Evolutionary conservation across 345 rosid genomes (phyloP), one percentile per base, ranked within the genome.

Genomic region (Gossypium australe): DNA sequence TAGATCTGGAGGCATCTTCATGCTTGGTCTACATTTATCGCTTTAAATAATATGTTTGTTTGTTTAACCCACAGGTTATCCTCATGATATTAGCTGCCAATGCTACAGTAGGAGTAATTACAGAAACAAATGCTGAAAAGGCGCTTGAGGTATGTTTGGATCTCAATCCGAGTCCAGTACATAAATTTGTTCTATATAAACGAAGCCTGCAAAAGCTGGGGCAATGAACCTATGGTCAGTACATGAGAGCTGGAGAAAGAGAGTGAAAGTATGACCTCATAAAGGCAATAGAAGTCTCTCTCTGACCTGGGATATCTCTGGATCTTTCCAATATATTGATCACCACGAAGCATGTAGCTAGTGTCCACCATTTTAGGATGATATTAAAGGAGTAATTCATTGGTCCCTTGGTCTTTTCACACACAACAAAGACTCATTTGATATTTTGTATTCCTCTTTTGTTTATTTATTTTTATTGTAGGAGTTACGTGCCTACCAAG

Each of bases 401-500:
- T 69, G 45, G 25, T 27, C 9, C 59, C 47, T 51, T 69, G 18
- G 5, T 29, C 45, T 9, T 70, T 68, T 69, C 11, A 9, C 2
- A 2, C 47, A 51, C 17, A 68, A 16, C 17, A 8, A 20, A 69
- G 25, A 24, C 58, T 17, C 12, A 61, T 34, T 49, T n/a, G 7
- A 20, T 34, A 24, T 52, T 64, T 2, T 20, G 9, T 75, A 13
- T 29, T 18, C 48, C 67, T 70, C 25, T 67, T 24, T 10, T 41
- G 12, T 14, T 62, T 62, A 56, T 77, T 64, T 18, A 76, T 72
- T 79, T 72, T 8, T 82, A 52, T 75, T 87, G 79, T 79, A 95
- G 99, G 99, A 95, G 81, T 73, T 95, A 74, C 98, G 98, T 60
- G 99, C 99, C 71, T 95, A 95, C 81, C 99, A 95, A 89, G 99